These are phyloP conservation scores for Dothideomycetes sp. DNA, from an alignment of 2,329 filamentous ascomycete species.

Conservation along the genomic window DNA sequence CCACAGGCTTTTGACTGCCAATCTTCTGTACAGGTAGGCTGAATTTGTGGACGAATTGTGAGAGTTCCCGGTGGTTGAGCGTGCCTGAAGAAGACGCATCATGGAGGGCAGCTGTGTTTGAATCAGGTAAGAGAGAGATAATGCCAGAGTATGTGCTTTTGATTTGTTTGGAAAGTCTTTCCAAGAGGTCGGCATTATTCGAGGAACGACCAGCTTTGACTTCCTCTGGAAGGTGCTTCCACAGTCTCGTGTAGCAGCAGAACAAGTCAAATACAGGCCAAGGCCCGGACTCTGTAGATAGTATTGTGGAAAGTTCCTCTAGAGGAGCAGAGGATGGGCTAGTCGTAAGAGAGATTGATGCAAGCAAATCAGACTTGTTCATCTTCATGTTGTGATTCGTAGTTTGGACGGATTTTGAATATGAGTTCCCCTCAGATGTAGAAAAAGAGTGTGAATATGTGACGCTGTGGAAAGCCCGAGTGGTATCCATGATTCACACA, in stretches of 20 bases:
- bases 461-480: too few species aligned
- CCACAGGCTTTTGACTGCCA: slow-evolving; percentile 27
- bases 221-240: slow-evolving; percentile 26
- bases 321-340: slow-evolving; percentile 16
- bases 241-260: slow-evolving; percentile 25
- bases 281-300: slow-evolving; percentile 13
- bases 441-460: too few species aligned
- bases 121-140: slow-evolving; percentile 16
- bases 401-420: too few species aligned
- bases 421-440: too few species aligned
- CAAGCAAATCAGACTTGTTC: slow-evolving; percentile 3
- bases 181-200: slow-evolving; percentile 10
- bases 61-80: slow-evolving; percentile 16
- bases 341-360: slow-evolving; percentile 7
- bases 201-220: slow-evolving; percentile 20
- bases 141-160: slow-evolving; percentile 17
- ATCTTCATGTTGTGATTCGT: too few species aligned
- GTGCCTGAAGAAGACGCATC: slow-evolving; percentile 18
- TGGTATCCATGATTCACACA: too few species aligned
- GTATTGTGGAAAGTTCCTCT: slow-evolving; percentile 15
- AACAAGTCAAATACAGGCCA: slow-evolving; percentile 21
- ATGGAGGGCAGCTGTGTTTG: slow-evolving; percentile 16
- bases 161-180: slow-evolving; percentile 15
- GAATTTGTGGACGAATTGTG: slow-evolving; percentile 17
- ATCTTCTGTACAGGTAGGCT: slow-evolving; percentile 13